Evolutionary conservation across 108 stramenopile species (phyloP), one percentile per base, ranked within the genome.

Genomic region (Fragilaria radians): DNA sequence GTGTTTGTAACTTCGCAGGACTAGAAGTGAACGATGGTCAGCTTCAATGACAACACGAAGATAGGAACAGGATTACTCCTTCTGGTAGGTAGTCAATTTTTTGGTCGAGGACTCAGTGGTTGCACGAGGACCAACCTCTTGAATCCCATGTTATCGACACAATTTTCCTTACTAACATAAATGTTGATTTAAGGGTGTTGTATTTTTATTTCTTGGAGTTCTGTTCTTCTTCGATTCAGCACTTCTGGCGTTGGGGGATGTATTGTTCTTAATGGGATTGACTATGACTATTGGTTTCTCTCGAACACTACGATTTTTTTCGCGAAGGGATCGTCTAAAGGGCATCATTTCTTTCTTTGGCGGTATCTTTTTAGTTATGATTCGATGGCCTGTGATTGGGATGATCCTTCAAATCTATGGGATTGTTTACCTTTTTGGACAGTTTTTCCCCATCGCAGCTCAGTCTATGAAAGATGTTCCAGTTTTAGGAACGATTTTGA

Each of bases 371-470:
- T 53, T 94, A 32, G 93, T 94, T 5, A 72, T 94, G 78, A 50
- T 82, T 26, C 73, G 93, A 56, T 91, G 86, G 83, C 85, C 85
- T n/a, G 67, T 94, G 47, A 34, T 88, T 42, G 93, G 93, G 14
- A 94, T 94, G 88, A 71, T 86, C 19, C 63, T 60, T 48, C 93
- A 94, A 59, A 36, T 87, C 2, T 94, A 94, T 53, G 93, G 93
- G 25, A 61, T 94, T 48, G 68, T 94, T 2, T 94, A 94, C 65
- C 62, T 94, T 47, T 94, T 94, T 69, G 93, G 93, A 49, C 93
- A 94, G 50, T 94, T 94, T 70, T 91, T 94, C 69, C 93, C 93
- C 1, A 94, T 94, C 61, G 89, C 85, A 7, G 87, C 87, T 25
- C 79, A 83, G 52, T 79, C 83, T 26, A 72, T 91, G 82, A 77